Evolutionary conservation across 176 grass and related monocot genomes (phyloP).

Genomic region (Bothriochloa decipiens): DNA sequence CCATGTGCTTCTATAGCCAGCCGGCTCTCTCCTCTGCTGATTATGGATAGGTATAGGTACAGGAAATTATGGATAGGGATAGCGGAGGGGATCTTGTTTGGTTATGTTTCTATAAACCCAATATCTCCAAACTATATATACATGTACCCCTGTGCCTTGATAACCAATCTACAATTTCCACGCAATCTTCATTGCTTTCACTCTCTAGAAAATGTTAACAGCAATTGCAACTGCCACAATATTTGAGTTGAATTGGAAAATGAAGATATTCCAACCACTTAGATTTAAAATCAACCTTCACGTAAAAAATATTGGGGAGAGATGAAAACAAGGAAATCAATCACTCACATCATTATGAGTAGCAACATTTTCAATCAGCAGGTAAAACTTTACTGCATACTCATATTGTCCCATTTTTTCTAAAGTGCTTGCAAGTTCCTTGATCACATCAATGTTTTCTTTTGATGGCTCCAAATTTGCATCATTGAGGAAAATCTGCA

Average conservation of each 20-base stretch:
- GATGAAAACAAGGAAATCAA: slow-evolving; percentile 10
- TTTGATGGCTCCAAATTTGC: slow-evolving; percentile 53
- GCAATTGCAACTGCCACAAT: not conserved
- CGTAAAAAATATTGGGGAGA: not conserved
- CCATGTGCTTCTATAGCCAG: not conserved
- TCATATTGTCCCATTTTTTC: slow-evolving; percentile 66
- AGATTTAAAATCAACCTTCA: not conserved
- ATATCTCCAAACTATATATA: not conserved
- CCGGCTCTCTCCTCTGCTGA: not conserved
- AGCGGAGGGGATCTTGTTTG: not conserved
- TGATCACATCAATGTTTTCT: slow-evolving; percentile 57
- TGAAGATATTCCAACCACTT: not conserved
- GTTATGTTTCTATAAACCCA: not conserved
- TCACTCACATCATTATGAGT: slow-evolving; percentile 62
- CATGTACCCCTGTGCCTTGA: not conserved
- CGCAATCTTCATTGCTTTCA: not conserved
- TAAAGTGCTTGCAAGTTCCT: slow-evolving; percentile 65
- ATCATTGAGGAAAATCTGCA: slow-evolving; percentile 68
- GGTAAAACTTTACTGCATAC: slow-evolving; percentile 83
- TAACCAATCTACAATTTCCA: not conserved
- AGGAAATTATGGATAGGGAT: not conserved
- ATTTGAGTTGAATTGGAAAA: not conserved
- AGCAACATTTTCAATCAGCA: slow-evolving; percentile 55
- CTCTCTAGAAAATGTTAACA: not conserved
- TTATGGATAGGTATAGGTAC: not conserved